Evolutionary conservation across 345 rosid species (phyloP).

Genomic region (Excoecaria agallocha): DNA sequence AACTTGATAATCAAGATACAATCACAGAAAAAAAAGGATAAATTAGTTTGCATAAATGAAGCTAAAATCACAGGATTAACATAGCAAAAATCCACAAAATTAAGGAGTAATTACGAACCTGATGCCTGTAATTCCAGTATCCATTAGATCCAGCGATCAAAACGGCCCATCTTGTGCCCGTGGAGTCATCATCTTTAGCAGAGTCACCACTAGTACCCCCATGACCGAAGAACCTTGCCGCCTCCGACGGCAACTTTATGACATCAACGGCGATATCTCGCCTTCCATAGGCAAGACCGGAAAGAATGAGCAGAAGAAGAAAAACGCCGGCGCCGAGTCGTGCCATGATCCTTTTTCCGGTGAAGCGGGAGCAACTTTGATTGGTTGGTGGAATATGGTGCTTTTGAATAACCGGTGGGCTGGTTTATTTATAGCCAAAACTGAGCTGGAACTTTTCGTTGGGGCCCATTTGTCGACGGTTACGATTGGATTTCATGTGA

Average conservation of each 20-base stretch:
- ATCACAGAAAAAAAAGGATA: neutral
- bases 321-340: conserved; percentile 25
- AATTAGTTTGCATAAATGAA: neutral
- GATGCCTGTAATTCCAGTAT: conserved; percentile 95
- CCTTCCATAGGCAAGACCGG: conserved; percentile 32
- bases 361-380: neutral
- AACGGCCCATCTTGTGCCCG: conserved; percentile 93
- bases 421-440: conserved; percentile 5
- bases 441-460: neutral
- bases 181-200: conserved; percentile 29
- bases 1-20: neutral
- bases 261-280: conserved; percentile 38
- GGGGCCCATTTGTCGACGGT: conserved; percentile 1
- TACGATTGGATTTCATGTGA: neutral
- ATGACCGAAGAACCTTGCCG: conserved; percentile 53
- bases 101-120: conserved; percentile 40
- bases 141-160: conserved; percentile 92
- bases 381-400: neutral
- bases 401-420: neutral
- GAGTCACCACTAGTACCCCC: conserved; percentile 14
- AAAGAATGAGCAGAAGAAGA: conserved; percentile 34
- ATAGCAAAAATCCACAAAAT: neutral
- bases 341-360: conserved; percentile 26
- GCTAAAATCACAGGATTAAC: neutral
- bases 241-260: conserved; percentile 66